Evolutionary conservation across 2,329 filamentous ascomycete genomes (phyloP), one percentile per base, ranked within the genome.

Genomic region (Fusarium protoensiforme): DNA sequence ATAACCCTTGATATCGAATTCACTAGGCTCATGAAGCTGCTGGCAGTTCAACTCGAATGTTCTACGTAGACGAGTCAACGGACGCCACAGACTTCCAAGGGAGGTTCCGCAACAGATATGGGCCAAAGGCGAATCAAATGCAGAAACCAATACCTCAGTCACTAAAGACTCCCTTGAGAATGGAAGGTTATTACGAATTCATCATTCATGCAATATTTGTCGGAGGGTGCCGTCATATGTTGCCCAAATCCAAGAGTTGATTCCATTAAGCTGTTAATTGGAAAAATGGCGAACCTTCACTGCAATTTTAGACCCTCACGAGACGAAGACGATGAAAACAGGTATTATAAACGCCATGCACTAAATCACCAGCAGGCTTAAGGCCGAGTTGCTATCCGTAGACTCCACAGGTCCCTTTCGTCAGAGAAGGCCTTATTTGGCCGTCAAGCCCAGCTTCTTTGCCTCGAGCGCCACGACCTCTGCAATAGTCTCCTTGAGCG

Each of bases 401-500:
- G 8, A 56, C 8, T 11, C 9, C 11, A 8, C n/a, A 14, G 5
- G 7, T 31, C 20, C 13, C n/a, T 14, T 4, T 2, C 16, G 9
- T 5, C 33, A 27, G 33, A 22, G 3, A 9, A 7, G 43, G 5
- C 5, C 22, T 64, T 24, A 71, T 24, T 79, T 79, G 0, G 81
- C 75, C 66, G 78, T 68, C 66, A 84, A 72, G 0, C 81, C 82
- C 56, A 85, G 68, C 35, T 64, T 75, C 75, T 81, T 80, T 5
- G 83, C 85, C 76, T 87, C 85, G 0, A 61, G 60, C 6, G 78
- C 73, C 10, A 88, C 81, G 5, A 78, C 73, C 11, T 80, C 80
- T 0, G 80, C 74, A 35, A 87, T 80, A 36, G 82, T 81, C 9
- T 85, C 84, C 75, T 80, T 79, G 14, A 88, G 65, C 14, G 78